Evolutionary conservation across 768 basidiomycete species (phyloP).

Genomic region (Mycena sanguinolenta): DNA sequence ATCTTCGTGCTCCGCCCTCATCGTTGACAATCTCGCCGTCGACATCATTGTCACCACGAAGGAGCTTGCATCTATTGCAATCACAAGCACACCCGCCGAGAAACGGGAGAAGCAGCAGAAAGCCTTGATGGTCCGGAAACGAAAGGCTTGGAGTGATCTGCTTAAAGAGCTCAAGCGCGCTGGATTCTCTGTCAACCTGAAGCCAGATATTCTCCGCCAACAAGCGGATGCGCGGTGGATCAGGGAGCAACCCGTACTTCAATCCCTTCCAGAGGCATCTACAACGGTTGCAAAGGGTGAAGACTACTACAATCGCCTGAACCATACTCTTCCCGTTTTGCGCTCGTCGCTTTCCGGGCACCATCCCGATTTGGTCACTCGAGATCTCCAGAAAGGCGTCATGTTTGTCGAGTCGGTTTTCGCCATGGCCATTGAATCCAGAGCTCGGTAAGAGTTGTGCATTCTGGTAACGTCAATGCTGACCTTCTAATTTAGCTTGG

Average conservation of each 20-base stretch:
- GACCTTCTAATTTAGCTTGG: slow-evolving; percentile 45
- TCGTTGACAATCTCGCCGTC: slow-evolving; percentile 68
- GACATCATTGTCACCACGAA: slow-evolving; percentile 75
- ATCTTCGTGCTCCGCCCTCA: slow-evolving; percentile 51
- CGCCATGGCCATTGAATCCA: slow-evolving; percentile 70
- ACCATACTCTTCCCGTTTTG: slow-evolving; percentile 74
- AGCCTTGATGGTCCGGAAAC: slow-evolving; percentile 82
- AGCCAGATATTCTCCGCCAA: slow-evolving; percentile 73
- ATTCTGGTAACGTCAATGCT: slow-evolving; percentile 1
- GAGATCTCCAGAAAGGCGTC: slow-evolving; percentile 86
- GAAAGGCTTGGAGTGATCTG: slow-evolving; percentile 91
- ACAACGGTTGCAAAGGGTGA: slow-evolving; percentile 61
- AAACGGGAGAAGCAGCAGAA: slow-evolving; percentile 76
- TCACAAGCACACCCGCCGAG: slow-evolving; percentile 60
- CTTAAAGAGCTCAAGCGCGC: slow-evolving; percentile 87
- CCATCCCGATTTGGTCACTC: slow-evolving; percentile 86
- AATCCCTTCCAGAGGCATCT: slow-evolving; percentile 38
- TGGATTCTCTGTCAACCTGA: slow-evolving; percentile 81
- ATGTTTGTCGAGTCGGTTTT: slow-evolving; percentile 86
- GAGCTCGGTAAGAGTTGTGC: slow-evolving; percentile 69
- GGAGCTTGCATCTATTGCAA: slow-evolving; percentile 62
- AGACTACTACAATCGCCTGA: slow-evolving; percentile 74
- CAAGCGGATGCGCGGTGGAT: slow-evolving; percentile 73
- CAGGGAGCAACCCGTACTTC: slow-evolving; percentile 68
- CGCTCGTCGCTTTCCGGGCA: slow-evolving; percentile 74